Evolutionary conservation across 1,139 yeast species (phyloP).

Genomic region (Sugiyamaella neomexicana): DNA sequence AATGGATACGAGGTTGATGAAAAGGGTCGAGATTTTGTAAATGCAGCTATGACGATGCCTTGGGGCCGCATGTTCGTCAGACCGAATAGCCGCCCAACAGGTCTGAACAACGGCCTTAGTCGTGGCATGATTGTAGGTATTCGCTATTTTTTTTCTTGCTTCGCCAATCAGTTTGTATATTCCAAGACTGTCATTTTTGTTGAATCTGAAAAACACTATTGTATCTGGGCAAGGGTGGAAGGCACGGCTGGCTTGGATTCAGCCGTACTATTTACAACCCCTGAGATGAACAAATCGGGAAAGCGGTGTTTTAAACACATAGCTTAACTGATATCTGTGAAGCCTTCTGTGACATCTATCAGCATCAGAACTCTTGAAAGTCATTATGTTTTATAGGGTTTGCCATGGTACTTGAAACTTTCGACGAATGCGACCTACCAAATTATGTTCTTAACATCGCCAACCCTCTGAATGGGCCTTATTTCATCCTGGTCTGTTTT

Average conservation of each 20-base stretch:
- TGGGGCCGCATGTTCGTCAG: neutral
- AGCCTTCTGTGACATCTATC: too few species aligned
- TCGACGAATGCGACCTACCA: too few species aligned
- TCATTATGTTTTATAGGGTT: too few species aligned
- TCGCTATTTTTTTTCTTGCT: neutral
- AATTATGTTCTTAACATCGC: too few species aligned
- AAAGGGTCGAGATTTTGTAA: neutral
- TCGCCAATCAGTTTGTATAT: neutral
- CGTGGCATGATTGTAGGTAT: slow-evolving; percentile 5
- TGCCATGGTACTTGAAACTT: too few species aligned
- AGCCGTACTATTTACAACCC: neutral
- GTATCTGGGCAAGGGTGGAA: neutral
- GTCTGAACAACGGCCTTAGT: slow-evolving; percentile 7
- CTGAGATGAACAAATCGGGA: neutral
- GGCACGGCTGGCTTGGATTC: neutral
- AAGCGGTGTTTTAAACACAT: neutral
- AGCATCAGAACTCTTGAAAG: too few species aligned
- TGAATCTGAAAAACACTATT: slow-evolving; percentile 7
- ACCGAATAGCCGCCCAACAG: neutral
- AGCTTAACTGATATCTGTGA: too few species aligned
- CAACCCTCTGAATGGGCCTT: too few species aligned
- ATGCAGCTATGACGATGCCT: neutral
- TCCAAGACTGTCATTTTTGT: neutral
- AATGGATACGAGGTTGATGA: neutral
- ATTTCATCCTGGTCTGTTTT: too few species aligned